Base-by-base conservation (phyloP, 345 rosid genomes). In the Melastoma malabathricum region DNA sequence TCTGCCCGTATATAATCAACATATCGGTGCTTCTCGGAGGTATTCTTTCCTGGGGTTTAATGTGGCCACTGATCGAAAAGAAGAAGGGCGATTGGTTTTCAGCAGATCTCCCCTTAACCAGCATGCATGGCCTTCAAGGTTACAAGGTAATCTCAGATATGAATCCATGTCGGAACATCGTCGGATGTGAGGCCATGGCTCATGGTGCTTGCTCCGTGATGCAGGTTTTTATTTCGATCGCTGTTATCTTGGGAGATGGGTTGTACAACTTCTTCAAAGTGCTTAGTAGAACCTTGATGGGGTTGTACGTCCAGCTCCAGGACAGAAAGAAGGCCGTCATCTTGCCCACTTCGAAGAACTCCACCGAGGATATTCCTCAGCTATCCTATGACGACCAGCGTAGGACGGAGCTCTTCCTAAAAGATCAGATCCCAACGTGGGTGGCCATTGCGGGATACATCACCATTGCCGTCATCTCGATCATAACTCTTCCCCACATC, bases 181-280 rank as follows among this genome's bases (percentile, higher is more conserved):
- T 22, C 4, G 25, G 25, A 22, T 22, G 25, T 22, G 25, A 22
- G 25, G 25, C 25, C 25, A 22, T 22, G 25, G 25, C 25, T 22
- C 25, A 51, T 27, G 25, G 4, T 41, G 9, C 17, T 1, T 1
- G 15, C 8, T n/a, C 39, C 16, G 14, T 25, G 34, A 22, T 27
- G 27, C 31, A 62, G 61, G 61, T 63, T 20, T 63, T 63, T 46
- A 50, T 63, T 18, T 47, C 61, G n/a, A 56, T 63, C 38, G 61
- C 67, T 22, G 23, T 6, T 48, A 63, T 63, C 44, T 46, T 63
- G 15, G 67, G 67, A 12, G 67, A 63, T n/a, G 67, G 67, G 14
- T 56, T 63, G 14, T 63, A 63, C 67, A 63, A 63, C 61, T 63
- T 63, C 44, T 18, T 45, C 25, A 63, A 63, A 45, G 67, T 63